phyloP scores from a whole-genome alignment of 1,284 basidiomycete genomes.

The Sutorius eximius region DNA sequence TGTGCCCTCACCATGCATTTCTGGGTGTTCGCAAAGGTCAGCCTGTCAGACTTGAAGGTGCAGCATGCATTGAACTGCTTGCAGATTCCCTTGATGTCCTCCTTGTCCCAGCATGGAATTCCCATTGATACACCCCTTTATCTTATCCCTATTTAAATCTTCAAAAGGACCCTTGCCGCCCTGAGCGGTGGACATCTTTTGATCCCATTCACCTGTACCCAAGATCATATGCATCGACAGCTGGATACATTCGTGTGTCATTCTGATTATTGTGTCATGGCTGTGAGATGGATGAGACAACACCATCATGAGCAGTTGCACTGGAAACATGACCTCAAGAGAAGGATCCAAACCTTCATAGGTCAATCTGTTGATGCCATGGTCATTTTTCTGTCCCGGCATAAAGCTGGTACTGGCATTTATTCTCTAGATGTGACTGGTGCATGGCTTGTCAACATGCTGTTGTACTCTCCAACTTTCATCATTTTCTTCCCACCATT shows the following conservation, averaged over 20 bases:
- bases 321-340: constrained; percentile 20
- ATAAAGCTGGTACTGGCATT: neutral
- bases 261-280: constrained; percentile 26
- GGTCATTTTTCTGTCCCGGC: too few relatives aligned
- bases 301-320: constrained; percentile 27
- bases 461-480: constrained; percentile 45
- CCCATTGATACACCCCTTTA: neutral
- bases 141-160: too few relatives aligned
- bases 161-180: neutral
- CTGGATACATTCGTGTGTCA: constrained; percentile 29
- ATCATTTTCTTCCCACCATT: constrained; percentile 53
- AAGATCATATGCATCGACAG: constrained; percentile 28
- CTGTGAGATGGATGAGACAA: constrained; percentile 21
- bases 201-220: constrained; percentile 14
- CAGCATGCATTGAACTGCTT: constrained; percentile 8
- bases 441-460: constrained; percentile 45
- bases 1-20: constrained; percentile 81
- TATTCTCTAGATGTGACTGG: constrained; percentile 48
- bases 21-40: constrained; percentile 82
- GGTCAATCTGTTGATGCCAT: constrained; percentile 8
- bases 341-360: constrained; percentile 29
- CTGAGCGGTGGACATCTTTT: neutral
- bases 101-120: constrained; percentile 56
- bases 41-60: constrained; percentile 17
- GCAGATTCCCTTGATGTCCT: constrained; percentile 91